phyloP scores from a whole-genome alignment of 345 rosid species.

The Populus davidiana region DNA sequence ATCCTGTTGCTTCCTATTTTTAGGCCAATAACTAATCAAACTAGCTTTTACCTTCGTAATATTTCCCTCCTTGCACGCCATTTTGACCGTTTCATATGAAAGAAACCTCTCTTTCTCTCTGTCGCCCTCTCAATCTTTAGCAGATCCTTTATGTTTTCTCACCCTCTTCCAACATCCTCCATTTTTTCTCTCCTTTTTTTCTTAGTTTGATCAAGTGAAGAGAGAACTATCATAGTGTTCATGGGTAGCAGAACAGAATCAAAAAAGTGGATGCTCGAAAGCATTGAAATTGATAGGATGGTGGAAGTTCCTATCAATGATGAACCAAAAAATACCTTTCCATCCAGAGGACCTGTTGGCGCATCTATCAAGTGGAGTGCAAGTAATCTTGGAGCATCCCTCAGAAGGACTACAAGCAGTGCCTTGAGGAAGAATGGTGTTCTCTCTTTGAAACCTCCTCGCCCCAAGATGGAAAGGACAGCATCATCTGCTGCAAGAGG shows the following conservation, averaged over 20 bases:
- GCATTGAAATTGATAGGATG: constrained; percentile 52
- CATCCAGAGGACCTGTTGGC: neutral
- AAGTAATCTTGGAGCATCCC: constrained; percentile 13
- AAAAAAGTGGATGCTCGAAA: constrained; percentile 59
- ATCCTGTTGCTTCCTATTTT: neutral
- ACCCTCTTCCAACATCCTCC: neutral
- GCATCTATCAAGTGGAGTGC: neutral
- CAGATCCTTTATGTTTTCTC: neutral
- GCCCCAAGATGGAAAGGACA: constrained; percentile 45
- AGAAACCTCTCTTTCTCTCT: neutral
- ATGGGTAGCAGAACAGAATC: constrained; percentile 28
- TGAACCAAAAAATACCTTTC: neutral
- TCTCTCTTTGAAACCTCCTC: constrained; percentile 12
- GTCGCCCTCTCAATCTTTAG: neutral
- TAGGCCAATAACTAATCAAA: neutral
- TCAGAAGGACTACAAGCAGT: constrained; percentile 34
- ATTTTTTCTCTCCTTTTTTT: too few relatives aligned
- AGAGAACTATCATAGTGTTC: too few relatives aligned
- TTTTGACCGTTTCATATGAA: neutral
- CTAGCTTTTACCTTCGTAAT: neutral
- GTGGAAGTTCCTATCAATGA: constrained; percentile 35
- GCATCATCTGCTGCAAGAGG: constrained; percentile 69
- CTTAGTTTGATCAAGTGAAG: too few relatives aligned
- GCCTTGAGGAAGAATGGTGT: constrained; percentile 42
- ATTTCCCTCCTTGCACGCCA: neutral